Evolutionary conservation across 139 green algal genomes (phyloP), one percentile per base, ranked within the genome.

Genomic region (Nannochloris sp.): DNA sequence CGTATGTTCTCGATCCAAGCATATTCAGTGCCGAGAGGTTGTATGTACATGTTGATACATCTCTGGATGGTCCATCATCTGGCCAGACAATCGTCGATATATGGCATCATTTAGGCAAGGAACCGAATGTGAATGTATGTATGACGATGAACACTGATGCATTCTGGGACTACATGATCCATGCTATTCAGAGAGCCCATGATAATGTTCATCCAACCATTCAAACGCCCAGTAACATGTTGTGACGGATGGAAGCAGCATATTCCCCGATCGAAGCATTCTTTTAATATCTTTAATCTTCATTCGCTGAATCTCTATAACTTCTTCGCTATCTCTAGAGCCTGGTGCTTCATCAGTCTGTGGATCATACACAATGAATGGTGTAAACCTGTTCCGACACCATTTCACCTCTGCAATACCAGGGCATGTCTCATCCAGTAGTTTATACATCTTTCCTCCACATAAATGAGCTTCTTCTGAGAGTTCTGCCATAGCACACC

Each of bases 41-140:
- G 66, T 67, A 81, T 0, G 89, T 96, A 16, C 88, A 95, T 55
- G 70, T 96, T 1, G 90, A 96, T 44, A 90, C 82, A 0, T 2
- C 4, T 1, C 88, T 75, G 12, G 12, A 46, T 0, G n/a, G n/a
- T 44, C 67, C 94, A 5, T 77, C 59, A 2, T 54, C 75, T 29
- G 90, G 90, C 0, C 89, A 96, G 74, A 95, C 90, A 1, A 81
- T 97, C 3, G 83, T 78, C 19, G 90, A 97, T 72, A 37, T 88
- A 8, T 91, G 84, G 81, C 19, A 70, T 44, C 74, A 83, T 57
- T 21, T 19, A 19, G 59, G 48, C 3, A 19, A 16, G 44, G 67
- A 72, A 7, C 64, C 73, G 15, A 95, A 95, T 73, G 85, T 72
- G 58, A 48, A 44, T 5, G 87, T 95, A 15, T 85, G 76, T 59